Base-by-base conservation (phyloP, 2,329 filamentous ascomycete species). In the Cladosporium cucumerinum region DNA sequence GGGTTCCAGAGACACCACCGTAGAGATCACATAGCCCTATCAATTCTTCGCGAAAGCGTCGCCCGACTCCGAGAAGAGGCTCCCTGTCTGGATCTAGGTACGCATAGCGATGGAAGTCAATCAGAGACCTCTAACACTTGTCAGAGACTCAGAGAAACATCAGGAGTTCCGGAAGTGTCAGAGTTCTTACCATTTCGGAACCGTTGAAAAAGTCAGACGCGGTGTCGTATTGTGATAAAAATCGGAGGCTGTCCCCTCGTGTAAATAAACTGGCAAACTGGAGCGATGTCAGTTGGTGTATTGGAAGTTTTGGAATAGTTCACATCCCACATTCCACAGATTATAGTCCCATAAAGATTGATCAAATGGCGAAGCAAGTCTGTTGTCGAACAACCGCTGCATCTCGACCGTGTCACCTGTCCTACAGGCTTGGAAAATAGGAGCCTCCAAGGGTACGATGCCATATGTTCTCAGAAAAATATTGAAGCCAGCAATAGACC, bases 321-420 rank as follows among this genome's bases (percentile, higher is more conserved):
- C n/a, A 30, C 1, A 14, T 2, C 51, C 16, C 51, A 54, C 51
- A 26, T 18, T 1, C 51, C 51, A 54, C 16, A 54, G 8, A 12
- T 18, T 32, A 0, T 1, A 2, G 16, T 7, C 28, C 2, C 0
- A 12, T 5, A 2, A 4, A 54, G 7, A 10, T 21, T 5, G 32
- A 23, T 54, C 51, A 14, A 21, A 54, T 4, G 51, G 51, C 11
- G 51, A 54, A 1, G 51, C 51, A 30, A 54, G 51, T 32, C 26
- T 12, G n/a, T 21, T 30, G 28, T 54, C 51, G 3, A 54, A 54
- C 16, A 54, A 6, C n/a, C 51, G 51, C 26, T 32, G 28, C 51
- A 54, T 54, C 7, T 54, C 51, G n/a, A 5, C 18, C 2, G n/a
- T 10, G 11, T 54, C 26, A 5, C 51, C 51, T 14, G 11, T 14